Evolutionary conservation across 2,329 filamentous ascomycete species (phyloP), one percentile per base, ranked within the genome.

Genomic region (Harringtonia lauricola): DNA sequence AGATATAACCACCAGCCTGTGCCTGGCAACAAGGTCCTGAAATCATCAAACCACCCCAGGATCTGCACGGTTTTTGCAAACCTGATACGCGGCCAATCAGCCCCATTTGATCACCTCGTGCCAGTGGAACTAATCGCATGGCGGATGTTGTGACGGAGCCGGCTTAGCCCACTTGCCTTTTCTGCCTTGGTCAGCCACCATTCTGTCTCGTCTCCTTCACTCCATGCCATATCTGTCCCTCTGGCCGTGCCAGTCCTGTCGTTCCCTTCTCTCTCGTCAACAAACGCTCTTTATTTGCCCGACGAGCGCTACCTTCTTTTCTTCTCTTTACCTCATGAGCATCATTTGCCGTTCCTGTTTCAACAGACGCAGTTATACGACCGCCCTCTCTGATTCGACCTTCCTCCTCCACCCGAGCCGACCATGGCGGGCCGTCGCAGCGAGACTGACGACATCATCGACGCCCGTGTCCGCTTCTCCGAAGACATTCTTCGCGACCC

Each of bases 401-500:
- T n/a, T n/a, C n/a, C n/a, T n/a, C n/a, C n/a, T 9, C 39, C 31
- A 36, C 33, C n/a, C n/a, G n/a, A 17, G 22, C 26, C 31, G 28
- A 36, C 41, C 43, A 50, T 50, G 48, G 43, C 48, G 17, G 48
- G 41, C 38, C 46, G 43, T 30, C 48, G 39, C n/a, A 35, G n/a
- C 33, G 37, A 44, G 36, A 36, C 31, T 39, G 44, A 45, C 42
- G 43, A 44, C 34, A 22, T 31, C 30, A 31, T 34, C 18, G 44
- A 45, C 13, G 19, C 42, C 14, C 49, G 51, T 42, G 49, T 57
- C 36, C 55, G 54, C 33, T 56, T 56, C 47, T 58, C 56, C 18
- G 50, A 48, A 19, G 53, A 55, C 29, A 36, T 49, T 24, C 43
- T 48, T 15, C 51, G 51, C 17, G 51, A 53, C 13, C 29, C 39